Evolutionary conservation across 208 protist genomes (phyloP).

Genomic region (Tritrichomonas foetus): DNA sequence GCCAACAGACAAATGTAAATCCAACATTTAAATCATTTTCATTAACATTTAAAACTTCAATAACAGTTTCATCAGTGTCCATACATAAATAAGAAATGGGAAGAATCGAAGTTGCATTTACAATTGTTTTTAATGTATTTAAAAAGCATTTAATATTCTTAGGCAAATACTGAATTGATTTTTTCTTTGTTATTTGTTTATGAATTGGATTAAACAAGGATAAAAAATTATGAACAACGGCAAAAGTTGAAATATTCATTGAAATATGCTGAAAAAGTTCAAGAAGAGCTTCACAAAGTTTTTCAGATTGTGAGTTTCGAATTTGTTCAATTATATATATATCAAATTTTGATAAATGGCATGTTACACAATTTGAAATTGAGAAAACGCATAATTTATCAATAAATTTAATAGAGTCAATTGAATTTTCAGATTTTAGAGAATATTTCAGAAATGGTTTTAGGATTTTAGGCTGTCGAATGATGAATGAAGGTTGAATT

Average conservation of each 20-base stretch:
- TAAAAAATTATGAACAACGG: not conserved
- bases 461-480: not conserved
- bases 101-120: not conserved
- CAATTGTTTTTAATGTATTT: not conserved
- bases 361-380: not conserved
- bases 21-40: not conserved
- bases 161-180: no score
- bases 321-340: not conserved
- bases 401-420: not conserved
- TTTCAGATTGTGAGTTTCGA: no score
- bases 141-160: not conserved
- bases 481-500: slow-evolving; percentile 11
- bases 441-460: not conserved
- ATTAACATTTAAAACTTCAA: not conserved
- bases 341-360: not conserved
- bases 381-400: not conserved
- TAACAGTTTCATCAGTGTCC: not conserved
- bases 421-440: not conserved
- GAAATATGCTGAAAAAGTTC: not conserved
- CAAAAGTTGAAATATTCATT: not conserved
- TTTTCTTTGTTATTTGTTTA: no score
- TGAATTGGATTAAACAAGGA: not conserved
- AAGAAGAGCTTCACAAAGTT: no score
- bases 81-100: not conserved
- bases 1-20: not conserved